Conservation (phyloP, 768 basidiomycete species). For the Mycena vitilis region DNA sequence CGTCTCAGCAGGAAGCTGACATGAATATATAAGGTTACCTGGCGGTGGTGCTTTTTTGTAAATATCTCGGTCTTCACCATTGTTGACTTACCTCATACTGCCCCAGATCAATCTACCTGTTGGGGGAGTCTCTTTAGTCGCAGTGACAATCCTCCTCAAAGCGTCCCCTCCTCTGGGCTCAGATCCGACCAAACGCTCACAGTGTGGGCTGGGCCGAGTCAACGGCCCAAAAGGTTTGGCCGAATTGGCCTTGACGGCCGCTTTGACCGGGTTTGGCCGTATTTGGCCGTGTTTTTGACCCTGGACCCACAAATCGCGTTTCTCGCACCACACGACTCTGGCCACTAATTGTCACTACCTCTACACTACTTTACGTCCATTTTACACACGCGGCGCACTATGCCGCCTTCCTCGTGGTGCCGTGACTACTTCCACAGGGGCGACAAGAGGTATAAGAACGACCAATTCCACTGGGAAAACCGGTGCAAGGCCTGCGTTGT, state of each 20-base stretch:
- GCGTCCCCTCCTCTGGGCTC: too few species aligned
- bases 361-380: not conserved
- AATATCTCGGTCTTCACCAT: too few species aligned
- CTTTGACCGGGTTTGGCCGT: not conserved
- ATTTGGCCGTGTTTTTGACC: not conserved
- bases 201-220: not conserved
- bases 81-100: too few species aligned
- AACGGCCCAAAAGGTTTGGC: not conserved
- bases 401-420: not conserved
- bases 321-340: not conserved
- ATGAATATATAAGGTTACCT: too few species aligned
- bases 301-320: not conserved
- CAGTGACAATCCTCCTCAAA: too few species aligned
- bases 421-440: not conserved
- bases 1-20: too few species aligned
- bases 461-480: not conserved
- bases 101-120: too few species aligned
- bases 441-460: not conserved
- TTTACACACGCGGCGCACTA: too few species aligned
- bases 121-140: too few species aligned
- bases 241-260: not conserved
- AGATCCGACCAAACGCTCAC: too few species aligned
- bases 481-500: not conserved
- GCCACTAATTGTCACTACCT: not conserved
- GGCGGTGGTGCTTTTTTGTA: too few species aligned